Conservation (phyloP, 805 yeast species). For the Debaryomyces hansenii region DNA sequence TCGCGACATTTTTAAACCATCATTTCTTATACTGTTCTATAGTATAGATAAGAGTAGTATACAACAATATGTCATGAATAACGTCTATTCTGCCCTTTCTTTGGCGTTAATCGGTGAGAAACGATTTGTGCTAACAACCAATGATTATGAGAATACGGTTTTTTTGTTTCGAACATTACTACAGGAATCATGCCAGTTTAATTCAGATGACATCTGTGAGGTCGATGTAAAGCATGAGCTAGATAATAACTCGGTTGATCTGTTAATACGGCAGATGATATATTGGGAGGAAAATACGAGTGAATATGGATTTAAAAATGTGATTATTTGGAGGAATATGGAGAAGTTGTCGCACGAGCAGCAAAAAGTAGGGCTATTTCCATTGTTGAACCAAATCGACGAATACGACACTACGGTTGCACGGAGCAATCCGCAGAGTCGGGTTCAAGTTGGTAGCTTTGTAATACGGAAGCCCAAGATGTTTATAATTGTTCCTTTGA, state of each 20-base stretch:
- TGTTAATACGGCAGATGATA: slow-evolving; percentile 1
- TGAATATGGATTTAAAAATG: slow-evolving; percentile 5
- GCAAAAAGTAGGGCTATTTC: slow-evolving; percentile 15
- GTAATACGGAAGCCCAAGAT: slow-evolving; percentile 13
- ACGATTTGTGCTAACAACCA: slow-evolving; percentile 17
- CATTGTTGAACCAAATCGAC: slow-evolving; percentile 19
- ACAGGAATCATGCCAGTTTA: slow-evolving; percentile 7
- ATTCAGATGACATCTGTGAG: slow-evolving; percentile 5
- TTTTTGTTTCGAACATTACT: slow-evolving; percentile 7
- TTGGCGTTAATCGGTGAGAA: slow-evolving; percentile 16
- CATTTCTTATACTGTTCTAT: too few species aligned
- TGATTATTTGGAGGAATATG: slow-evolving; percentile 19
- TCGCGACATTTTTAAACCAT: too few species aligned
- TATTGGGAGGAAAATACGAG: slow-evolving; percentile 2
- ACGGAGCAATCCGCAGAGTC: neutral
- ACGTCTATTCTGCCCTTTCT: slow-evolving; percentile 18
- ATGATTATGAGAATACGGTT: slow-evolving; percentile 5
- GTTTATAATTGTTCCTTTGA: slow-evolving; percentile 15
- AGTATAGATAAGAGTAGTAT: neutral
- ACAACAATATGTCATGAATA: slow-evolving; percentile 15
- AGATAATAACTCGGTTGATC: neutral
- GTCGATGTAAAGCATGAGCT: slow-evolving; percentile 8
- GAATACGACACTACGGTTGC: slow-evolving; percentile 19
- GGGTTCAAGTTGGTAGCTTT: slow-evolving; percentile 5
- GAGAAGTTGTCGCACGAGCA: slow-evolving; percentile 8